Evolutionary conservation across 306 rosid genomes (phyloP), one percentile per base, ranked within the genome.

Genomic region (Fragaria ananassa): DNA sequence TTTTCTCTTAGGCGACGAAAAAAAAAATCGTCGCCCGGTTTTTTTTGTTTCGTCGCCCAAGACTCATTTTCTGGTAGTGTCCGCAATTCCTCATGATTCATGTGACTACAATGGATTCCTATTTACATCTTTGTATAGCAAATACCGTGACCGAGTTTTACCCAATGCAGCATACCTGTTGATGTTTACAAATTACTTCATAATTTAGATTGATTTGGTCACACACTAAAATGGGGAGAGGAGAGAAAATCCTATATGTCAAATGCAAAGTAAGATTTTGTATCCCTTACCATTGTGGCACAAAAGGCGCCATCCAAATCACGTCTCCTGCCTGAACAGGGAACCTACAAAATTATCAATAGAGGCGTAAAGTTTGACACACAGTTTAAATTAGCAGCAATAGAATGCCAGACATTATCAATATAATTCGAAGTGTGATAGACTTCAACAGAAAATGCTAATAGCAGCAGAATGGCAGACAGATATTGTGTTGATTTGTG

Each of bases 291-390:
- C 99, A 95, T 77, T 95, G 99, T 71, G 97, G 97, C 69, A 92
- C 89, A 68, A 92, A 95, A 67, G 99, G 99, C 19, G 99, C 97
- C 99, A 92, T 95, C 99, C 97, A 95, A 85, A 95, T 95, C 70
- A 60, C 97, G 86, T 95, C 97, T 47, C 97, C 99, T 1, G 97
- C 88, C 81, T 95, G 90, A 83, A 95, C 89, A 17, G 97, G 93
- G 82, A 92, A 95, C 99, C 99, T 95, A 44, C 51, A 78, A 66
- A 23, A 58, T 39, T 34, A 21, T 29, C 39, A 71, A 71, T 46
- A 39, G 12, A 45, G 0, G 29, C 23, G 25, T 10, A 75, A 79
- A 1, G 21, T 1, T 82, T 35, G 56, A 56, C 27, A 8, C 75
- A 79, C 68, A 2, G 15, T 9, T 4, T 17, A 63, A 19, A 15